Percentiles rank a stretch among this genome's conserved stretches.
Conservation (phyloP, 441 rosid species). For the Brassica balearica region DNA sequence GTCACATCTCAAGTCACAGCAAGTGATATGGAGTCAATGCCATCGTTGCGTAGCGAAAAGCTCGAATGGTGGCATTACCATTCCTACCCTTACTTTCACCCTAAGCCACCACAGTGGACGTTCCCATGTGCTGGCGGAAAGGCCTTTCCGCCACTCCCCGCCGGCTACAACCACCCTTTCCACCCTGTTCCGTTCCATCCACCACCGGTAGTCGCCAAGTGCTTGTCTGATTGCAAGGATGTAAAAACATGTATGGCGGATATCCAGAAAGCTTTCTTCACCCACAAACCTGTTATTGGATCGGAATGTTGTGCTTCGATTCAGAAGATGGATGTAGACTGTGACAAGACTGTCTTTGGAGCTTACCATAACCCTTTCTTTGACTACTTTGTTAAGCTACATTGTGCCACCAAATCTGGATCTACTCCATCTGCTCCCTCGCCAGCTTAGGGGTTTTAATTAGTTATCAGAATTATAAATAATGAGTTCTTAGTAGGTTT, state of each 20-base stretch:
- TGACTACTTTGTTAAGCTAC: slow-evolving; percentile 31
- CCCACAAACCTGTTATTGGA: slow-evolving; percentile 33
- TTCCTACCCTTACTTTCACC: slow-evolving; percentile 22
- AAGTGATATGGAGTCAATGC: neutral
- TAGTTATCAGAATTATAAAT: neutral
- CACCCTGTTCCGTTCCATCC: slow-evolving; percentile 38
- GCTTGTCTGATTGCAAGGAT: slow-evolving; percentile 40
- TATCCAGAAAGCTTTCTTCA: slow-evolving; percentile 33
- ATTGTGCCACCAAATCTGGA: slow-evolving; percentile 31
- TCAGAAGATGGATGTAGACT: slow-evolving; percentile 35
- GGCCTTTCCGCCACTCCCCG: slow-evolving; percentile 39
- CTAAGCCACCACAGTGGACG: slow-evolving; percentile 30
- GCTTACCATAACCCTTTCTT: slow-evolving; percentile 41
- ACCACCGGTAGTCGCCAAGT: slow-evolving; percentile 36
- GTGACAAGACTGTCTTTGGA: slow-evolving; percentile 45
- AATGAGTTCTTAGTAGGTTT: neutral
- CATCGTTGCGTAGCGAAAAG: slow-evolving; percentile 20
- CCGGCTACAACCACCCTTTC: slow-evolving; percentile 21
- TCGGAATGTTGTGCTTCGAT: slow-evolving; percentile 34
- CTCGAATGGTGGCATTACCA: slow-evolving; percentile 34
- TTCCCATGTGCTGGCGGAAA: slow-evolving; percentile 19
- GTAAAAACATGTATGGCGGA: slow-evolving; percentile 31
- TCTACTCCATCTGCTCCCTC: slow-evolving; percentile 38
- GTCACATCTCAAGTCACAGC: slow-evolving; percentile 24
- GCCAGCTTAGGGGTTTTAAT: slow-evolving; percentile 29